phyloP scores from a whole-genome alignment of 805 yeast species.

The Metschnikowia santaceciliae region DNA sequence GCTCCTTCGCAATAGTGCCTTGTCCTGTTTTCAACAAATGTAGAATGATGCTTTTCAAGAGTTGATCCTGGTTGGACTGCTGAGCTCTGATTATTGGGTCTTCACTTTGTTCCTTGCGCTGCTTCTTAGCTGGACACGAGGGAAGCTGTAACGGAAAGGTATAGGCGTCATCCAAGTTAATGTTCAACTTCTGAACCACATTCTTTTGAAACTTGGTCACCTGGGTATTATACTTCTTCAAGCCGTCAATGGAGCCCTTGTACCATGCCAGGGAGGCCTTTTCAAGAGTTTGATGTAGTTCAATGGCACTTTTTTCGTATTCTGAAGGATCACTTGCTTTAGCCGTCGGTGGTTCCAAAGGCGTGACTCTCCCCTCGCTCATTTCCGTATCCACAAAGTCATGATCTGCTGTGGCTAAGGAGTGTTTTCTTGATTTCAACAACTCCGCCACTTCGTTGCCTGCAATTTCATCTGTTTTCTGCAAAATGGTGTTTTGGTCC shows the following conservation, averaged over 20 bases:
- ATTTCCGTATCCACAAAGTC: conserved; percentile 1
- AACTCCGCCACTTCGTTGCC: not conserved
- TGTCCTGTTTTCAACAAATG: conserved; percentile 41
- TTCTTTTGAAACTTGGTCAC: conserved; percentile 33
- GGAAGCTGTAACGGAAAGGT: conserved; percentile 33
- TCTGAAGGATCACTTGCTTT: not conserved
- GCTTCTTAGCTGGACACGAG: conserved; percentile 21
- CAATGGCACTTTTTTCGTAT: not conserved
- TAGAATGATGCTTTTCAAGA: conserved; percentile 34
- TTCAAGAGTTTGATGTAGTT: conserved; percentile 12
- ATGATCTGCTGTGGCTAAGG: not conserved
- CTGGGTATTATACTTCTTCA: conserved; percentile 35
- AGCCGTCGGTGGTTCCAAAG: not conserved
- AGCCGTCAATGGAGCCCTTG: conserved; percentile 27
- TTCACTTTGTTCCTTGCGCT: not conserved
- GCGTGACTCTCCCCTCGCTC: not conserved
- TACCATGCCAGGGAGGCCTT: conserved; percentile 30
- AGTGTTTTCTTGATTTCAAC: not conserved
- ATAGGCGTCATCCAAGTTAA: conserved; percentile 40
- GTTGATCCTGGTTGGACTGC: conserved; percentile 26
- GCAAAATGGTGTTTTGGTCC: not conserved
- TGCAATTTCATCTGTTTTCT: not conserved
- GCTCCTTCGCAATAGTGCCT: conserved; percentile 30
- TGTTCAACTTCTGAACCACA: conserved; percentile 17
- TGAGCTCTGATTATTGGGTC: conserved; percentile 10